Conservation (phyloP, 352 stramenopile species). For the Ophiocytium majus region DNA sequence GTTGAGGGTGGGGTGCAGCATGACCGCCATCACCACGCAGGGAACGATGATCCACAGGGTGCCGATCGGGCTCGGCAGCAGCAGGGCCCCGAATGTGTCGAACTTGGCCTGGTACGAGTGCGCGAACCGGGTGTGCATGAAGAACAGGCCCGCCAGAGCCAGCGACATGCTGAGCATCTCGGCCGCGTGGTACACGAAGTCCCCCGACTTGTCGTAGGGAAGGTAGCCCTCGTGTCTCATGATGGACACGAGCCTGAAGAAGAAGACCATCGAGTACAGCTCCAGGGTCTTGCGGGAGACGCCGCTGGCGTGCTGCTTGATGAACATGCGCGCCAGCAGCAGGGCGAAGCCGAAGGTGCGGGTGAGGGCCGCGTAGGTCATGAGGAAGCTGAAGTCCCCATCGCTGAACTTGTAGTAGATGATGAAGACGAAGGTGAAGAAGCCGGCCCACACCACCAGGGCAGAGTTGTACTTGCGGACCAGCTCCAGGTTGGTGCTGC, state of each 20-base stretch:
- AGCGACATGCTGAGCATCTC: constrained; percentile 56
- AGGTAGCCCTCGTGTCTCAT: constrained; percentile 95
- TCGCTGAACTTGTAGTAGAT: constrained; percentile 72
- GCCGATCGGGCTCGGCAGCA: constrained; percentile 66
- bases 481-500: constrained; percentile 4
- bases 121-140: constrained; percentile 86
- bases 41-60: constrained; percentile 66
- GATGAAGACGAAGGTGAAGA: constrained; percentile 18
- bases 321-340: constrained; percentile 53
- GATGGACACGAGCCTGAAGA: constrained; percentile 93
- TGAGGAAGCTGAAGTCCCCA: constrained; percentile 97
- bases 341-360: constrained; percentile 76
- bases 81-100: constrained; percentile 88
- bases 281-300: constrained; percentile 96
- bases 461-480: not conserved
- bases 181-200: constrained; percentile 50
- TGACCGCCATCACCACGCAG: constrained; percentile 65
- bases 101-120: constrained; percentile 89
- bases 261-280: constrained; percentile 92
- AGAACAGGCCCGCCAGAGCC: constrained; percentile 80
- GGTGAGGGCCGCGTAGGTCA: constrained; percentile 85
- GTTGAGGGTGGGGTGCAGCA: constrained; percentile 91
- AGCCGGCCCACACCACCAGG: not conserved
- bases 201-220: constrained; percentile 73
- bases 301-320: constrained; percentile 59